Evolutionary conservation across 192 early-diverging fungal genomes (phyloP).

Genomic region (Mortierella alpina): DNA sequence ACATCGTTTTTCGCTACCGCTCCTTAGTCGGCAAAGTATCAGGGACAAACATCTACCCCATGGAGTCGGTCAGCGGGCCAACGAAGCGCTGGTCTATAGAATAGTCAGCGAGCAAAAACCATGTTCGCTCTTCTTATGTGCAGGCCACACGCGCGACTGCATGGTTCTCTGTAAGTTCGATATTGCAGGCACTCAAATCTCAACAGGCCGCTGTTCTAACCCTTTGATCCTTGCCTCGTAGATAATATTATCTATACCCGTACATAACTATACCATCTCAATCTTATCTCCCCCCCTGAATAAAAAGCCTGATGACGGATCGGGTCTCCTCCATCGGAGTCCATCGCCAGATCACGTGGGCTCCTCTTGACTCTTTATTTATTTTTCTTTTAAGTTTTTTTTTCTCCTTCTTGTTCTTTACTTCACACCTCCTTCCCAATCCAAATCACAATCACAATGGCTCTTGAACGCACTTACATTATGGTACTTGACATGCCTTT

Average conservation of each 20-base stretch:
- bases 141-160: no score
- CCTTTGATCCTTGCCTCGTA: no score
- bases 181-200: no score
- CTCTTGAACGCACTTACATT: conserved; percentile 52
- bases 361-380: not conserved
- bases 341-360: not conserved
- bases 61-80: conserved; percentile 44
- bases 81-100: conserved; percentile 50
- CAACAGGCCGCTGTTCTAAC: no score
- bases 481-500: conserved; percentile 24
- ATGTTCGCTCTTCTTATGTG: no score
- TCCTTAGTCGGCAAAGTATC: conserved; percentile 47
- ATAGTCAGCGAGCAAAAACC: not conserved
- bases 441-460: conserved; percentile 22
- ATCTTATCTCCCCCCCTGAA: no score
- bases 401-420: conserved; percentile 30
- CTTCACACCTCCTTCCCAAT: conserved; percentile 12
- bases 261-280: no score
- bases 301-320: no score
- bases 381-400: conserved; percentile 22
- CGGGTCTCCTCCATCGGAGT: not conserved
- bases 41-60: conserved; percentile 51
- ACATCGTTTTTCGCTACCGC: not conserved
- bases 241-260: no score
- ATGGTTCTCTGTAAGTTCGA: no score